phyloP scores from a whole-genome alignment of 345 rosid species.

The Xanthoceras sorbifolium region DNA sequence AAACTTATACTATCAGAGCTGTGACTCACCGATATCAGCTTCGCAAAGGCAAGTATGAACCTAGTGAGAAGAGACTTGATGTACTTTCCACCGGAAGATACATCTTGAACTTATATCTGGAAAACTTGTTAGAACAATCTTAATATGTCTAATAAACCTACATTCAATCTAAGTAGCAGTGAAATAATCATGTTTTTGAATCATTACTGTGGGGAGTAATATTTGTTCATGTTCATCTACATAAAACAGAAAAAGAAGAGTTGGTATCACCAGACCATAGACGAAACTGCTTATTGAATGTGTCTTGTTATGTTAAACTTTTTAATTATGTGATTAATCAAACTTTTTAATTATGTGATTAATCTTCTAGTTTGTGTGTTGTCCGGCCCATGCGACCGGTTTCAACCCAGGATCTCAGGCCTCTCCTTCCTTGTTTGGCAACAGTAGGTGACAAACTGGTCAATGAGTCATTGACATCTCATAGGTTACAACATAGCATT shows the following conservation, averaged over 20 bases:
- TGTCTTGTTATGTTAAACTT: not conserved
- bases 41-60: constrained; percentile 86
- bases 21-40: constrained; percentile 91
- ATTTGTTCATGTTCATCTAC: not conserved
- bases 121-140: constrained; percentile 71
- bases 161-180: not conserved
- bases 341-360: not conserved
- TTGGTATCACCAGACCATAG: not conserved
- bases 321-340: not conserved
- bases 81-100: constrained; percentile 83
- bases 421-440: not conserved
- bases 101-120: constrained; percentile 70
- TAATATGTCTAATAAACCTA: constrained; percentile 23
- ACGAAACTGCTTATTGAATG: not conserved
- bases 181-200: constrained; percentile 3
- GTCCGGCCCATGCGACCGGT: not conserved
- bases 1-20: constrained; percentile 69
- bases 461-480: not conserved
- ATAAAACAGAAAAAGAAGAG: not conserved
- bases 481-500: not conserved
- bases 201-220: not conserved
- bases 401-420: not conserved
- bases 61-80: constrained; percentile 85
- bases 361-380: not conserved
- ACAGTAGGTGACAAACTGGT: not conserved